These are phyloP conservation scores for Boletus smithii DNA, from an alignment of 1,284 basidiomycete genomes.

Conservation along the genomic window DNA sequence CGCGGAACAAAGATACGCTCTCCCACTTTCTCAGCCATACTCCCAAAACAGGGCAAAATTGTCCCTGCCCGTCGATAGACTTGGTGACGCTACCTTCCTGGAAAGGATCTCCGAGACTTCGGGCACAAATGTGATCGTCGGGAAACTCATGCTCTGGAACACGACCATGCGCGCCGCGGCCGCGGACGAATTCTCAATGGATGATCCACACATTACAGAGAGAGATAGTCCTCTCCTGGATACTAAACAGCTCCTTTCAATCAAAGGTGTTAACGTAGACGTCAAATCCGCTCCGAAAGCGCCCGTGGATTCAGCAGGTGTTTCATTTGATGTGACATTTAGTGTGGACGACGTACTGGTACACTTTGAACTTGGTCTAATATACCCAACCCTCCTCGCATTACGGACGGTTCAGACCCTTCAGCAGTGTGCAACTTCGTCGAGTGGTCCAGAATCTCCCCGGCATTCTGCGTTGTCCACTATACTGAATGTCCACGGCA, in stretches of 20 bases:
- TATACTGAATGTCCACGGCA: constrained; percentile 32
- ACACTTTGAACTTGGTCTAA: constrained; percentile 63
- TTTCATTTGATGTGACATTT: constrained; percentile 22
- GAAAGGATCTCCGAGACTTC: constrained; percentile 39
- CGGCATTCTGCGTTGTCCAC: constrained; percentile 13
- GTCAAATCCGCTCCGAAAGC: constrained; percentile 33
- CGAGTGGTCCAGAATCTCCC: constrained; percentile 16
- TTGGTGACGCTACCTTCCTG: constrained; percentile 52
- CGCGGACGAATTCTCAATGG: constrained; percentile 60
- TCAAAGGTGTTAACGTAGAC: constrained; percentile 41
- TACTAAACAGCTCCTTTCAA: constrained; percentile 48
- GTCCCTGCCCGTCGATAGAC: constrained; percentile 59
- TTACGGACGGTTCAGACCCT: constrained; percentile 52
- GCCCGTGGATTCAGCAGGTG: constrained; percentile 9
- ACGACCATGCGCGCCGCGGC: constrained; percentile 54
- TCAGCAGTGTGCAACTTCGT: constrained; percentile 29
- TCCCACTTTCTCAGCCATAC: constrained; percentile 40
- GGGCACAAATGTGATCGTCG: constrained; percentile 36
- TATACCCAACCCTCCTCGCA: constrained; percentile 74
- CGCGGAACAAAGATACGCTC: constrained; percentile 43
- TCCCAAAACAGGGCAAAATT: constrained; percentile 48
- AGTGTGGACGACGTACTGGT: constrained; percentile 38
- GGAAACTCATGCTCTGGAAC: constrained; percentile 46
- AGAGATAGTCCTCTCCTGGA: constrained; percentile 44
- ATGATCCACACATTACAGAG: constrained; percentile 57